A percentile compares a stretch with the other conserved stretches of the same genome.
phyloP scores from a whole-genome alignment of 1,139 yeast genomes.

The Saccharomyces hybrid region DNA sequence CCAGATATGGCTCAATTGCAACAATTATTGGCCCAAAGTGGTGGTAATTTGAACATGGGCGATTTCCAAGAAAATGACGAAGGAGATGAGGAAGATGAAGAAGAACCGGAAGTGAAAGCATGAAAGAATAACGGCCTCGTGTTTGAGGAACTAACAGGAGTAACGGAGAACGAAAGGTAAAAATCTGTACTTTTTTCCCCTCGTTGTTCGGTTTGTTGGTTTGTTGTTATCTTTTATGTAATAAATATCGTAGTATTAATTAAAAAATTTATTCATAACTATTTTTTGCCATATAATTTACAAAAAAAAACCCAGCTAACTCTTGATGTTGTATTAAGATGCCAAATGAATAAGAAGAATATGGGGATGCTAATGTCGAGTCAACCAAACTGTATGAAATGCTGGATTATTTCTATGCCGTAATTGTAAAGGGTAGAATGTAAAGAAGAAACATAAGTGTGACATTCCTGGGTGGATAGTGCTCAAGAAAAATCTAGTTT shows the following conservation, averaged over 20 bases:
- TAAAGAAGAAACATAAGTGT: background rate
- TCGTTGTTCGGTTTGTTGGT: background rate
- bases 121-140: background rate
- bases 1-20: constrained; percentile 27
- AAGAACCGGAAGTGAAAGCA: constrained; percentile 6
- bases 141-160: background rate
- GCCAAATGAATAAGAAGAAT: background rate
- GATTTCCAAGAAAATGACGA: constrained; percentile 7
- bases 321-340: background rate
- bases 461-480: background rate
- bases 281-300: background rate
- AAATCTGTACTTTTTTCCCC: background rate
- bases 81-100: constrained; percentile 9
- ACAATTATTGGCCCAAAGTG: constrained; percentile 8
- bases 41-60: constrained; percentile 3
- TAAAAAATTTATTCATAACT: background rate
- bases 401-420: background rate
- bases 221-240: background rate
- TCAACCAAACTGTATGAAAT: background rate
- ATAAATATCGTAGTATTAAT: background rate
- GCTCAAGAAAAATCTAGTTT: constrained; percentile 7
- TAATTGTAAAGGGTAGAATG: background rate
- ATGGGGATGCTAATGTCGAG: background rate
- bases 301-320: background rate
- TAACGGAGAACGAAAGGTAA: background rate